Evolutionary conservation across 2,329 filamentous ascomycete species (phyloP), one percentile per base, ranked within the genome.

Genomic region (Penicillium sp.): DNA sequence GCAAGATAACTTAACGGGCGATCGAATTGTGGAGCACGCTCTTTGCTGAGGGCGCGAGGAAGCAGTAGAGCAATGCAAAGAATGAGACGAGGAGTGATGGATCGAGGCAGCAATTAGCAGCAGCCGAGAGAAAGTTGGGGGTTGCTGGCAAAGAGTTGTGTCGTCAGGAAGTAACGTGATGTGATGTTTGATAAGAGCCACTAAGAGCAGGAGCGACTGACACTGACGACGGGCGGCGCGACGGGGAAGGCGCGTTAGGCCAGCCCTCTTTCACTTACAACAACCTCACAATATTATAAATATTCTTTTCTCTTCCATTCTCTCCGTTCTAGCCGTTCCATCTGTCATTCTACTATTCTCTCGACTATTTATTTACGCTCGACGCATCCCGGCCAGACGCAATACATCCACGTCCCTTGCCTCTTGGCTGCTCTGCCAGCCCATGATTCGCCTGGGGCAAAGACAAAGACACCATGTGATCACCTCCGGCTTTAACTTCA

Each of bases 1-100:
- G 14, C 24, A 26, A 24, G 45, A 55, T 55, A 55, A 55, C 45
- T 33, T 30, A 45, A 18, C 40, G 52, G 45, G 40, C 43, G 52
- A 48, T 54, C 28, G 43, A 46, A 53, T 53, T 40, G 52, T 55
- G 52, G 52, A 55, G 52, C 45, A 28, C 12, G 30, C 47, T n/a
- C 20, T 40, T 12, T 14, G 7, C 11, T n/a, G 42, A 46, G 26
- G 45, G 50, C 11, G 23, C 3, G 9, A 3, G 21, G 21, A 47
- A n/a, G n/a, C n/a, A n/a, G n/a, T n/a, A n/a, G n/a, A n/a, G n/a
- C n/a, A n/a, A n/a, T n/a, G n/a, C 24, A 23, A 18, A 40, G 16
- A 18, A 3, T n/a, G 8, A 14, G 16, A 9, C 16, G 14, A 9
- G 8, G 43, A 47, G 43, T n/a, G 21, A n/a, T 42, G 40, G 18